Base-by-base conservation (phyloP, 345 rosid species). In the Rhodomyrtus tomentosa region DNA sequence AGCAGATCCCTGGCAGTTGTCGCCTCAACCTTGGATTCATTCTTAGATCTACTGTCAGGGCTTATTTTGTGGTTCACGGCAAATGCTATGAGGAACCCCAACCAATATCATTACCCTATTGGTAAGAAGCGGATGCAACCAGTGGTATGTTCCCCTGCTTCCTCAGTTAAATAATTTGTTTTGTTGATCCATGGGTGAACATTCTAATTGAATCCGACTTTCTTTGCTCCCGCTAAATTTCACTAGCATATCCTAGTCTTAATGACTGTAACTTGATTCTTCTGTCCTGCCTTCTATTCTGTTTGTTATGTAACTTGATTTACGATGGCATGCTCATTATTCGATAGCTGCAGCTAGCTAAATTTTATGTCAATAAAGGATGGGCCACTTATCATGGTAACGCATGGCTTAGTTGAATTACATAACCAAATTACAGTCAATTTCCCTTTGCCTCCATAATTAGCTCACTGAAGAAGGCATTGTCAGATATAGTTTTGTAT, bases 41-140 rank as follows among this genome's bases (percentile, higher is more conserved):
- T 95, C 54, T 86, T 95, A 87, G 98, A 95, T 88, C 95, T 95
- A 68, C 84, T 95, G 79, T 94, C 98, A 22, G 98, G 98, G 5
- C 93, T 95, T 82, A 95, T 95, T 76, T 89, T 95, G 50, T 94
- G 98, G 98, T 95, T 95, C 88, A 94, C 98, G 32, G 89, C 95
- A 45, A 83, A 92, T 84, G 95, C 96, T 82, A 95, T 95, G 98
- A 93, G 83, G 24, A 93, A 87, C 53, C 98, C 95, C 29, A 95
- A 95, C 83, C 93, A 89, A 1, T 93, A 89, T 83, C 85, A 68
- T 83, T 94, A 94, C 87, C 98, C 98, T 6, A 92, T 95, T 73
- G 98, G 98, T n/a, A 95, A 94, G 89, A 91, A 89, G 62, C 87
- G 96, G 83, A 95, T 95, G 98, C 98, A 95, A 54, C 98, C 98